Evolutionary conservation across 768 basidiomycete species (phyloP).

Genomic region (Suillus variegatus): DNA sequence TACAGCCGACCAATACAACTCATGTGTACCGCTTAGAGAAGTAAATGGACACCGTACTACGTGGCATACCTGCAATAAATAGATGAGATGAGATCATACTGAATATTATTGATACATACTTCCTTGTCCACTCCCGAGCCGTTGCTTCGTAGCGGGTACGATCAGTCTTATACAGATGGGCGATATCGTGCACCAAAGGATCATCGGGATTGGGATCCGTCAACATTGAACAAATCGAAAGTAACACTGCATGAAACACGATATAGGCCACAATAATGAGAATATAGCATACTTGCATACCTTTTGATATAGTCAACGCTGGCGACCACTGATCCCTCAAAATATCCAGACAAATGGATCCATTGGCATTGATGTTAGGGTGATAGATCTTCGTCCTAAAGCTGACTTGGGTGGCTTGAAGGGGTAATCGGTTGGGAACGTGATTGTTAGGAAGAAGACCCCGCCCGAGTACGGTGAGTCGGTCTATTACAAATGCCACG

Average conservation of each 20-base stretch:
- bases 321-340: slow-evolving; percentile 99
- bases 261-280: slow-evolving; percentile 9
- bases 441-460: slow-evolving; percentile 97
- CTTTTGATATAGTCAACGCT: slow-evolving; percentile 98
- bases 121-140: slow-evolving; percentile 99
- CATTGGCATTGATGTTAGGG: slow-evolving; percentile 99
- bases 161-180: slow-evolving; percentile 99
- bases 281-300: slow-evolving; percentile 42
- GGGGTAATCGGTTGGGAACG: slow-evolving; percentile 96
- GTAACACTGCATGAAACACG: slow-evolving; percentile 58
- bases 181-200: slow-evolving; percentile 97
- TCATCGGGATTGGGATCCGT: slow-evolving; percentile 99
- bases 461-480: slow-evolving; percentile 99
- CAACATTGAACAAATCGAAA: slow-evolving; percentile 99
- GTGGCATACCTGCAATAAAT: slow-evolving; percentile 46
- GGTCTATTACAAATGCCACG: slow-evolving; percentile 52
- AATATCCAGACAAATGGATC: slow-evolving; percentile 98
- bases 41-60: slow-evolving; percentile 40
- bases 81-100: slow-evolving; percentile 7
- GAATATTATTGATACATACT: slow-evolving; percentile 55
- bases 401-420: slow-evolving; percentile 99
- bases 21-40: slow-evolving; percentile 22
- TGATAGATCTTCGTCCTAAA: slow-evolving; percentile 99
- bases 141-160: slow-evolving; percentile 96
- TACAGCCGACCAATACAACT: slow-evolving; percentile 34